Percentiles rank a stretch among this genome's conserved stretches.
Conservation (phyloP, 2,329 filamentous ascomycete species). For the Rasamsonia emersonii region DNA sequence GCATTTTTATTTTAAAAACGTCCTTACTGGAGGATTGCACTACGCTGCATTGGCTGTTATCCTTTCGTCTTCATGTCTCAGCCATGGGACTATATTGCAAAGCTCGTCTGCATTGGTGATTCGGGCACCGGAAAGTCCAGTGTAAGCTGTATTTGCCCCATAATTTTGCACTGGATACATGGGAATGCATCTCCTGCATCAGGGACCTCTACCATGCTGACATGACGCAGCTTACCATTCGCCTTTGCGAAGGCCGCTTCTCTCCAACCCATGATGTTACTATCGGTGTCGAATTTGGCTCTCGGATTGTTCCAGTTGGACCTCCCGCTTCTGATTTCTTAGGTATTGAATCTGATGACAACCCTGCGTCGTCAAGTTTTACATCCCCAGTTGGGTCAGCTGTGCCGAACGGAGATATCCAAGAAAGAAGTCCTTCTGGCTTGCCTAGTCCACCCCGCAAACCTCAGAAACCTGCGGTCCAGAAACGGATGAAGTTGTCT, state of each 20-base stretch:
- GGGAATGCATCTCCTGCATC: no score
- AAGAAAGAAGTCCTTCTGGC: conserved; percentile 9
- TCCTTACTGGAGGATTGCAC: neutral
- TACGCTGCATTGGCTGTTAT: neutral
- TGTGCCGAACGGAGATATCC: conserved; percentile 4
- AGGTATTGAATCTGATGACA: conserved; percentile 39
- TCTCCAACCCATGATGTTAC: conserved; percentile 92
- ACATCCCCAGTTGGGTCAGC: conserved; percentile 3
- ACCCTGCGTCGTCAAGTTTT: conserved; percentile 1
- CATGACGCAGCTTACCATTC: conserved; percentile 65
- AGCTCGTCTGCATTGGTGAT: conserved; percentile 96
- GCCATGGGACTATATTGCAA: conserved; percentile 98
- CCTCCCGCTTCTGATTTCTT: conserved; percentile 61
- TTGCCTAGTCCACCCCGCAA: conserved; percentile 29
- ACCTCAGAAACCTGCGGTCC: conserved; percentile 24
- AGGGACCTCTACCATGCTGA: no score
- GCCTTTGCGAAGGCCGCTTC: conserved; percentile 94
- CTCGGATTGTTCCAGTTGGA: conserved; percentile 82
- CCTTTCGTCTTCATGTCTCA: conserved; percentile 33
- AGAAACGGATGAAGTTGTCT: conserved; percentile 84
- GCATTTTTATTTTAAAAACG: no score
- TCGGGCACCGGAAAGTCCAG: conserved; percentile 90
- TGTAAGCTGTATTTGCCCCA: conserved; percentile 31
- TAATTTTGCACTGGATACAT: neutral
- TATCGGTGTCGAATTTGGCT: conserved; percentile 94